Conservation (phyloP, 306 rosid species). For the Dalbergia cultrata region DNA sequence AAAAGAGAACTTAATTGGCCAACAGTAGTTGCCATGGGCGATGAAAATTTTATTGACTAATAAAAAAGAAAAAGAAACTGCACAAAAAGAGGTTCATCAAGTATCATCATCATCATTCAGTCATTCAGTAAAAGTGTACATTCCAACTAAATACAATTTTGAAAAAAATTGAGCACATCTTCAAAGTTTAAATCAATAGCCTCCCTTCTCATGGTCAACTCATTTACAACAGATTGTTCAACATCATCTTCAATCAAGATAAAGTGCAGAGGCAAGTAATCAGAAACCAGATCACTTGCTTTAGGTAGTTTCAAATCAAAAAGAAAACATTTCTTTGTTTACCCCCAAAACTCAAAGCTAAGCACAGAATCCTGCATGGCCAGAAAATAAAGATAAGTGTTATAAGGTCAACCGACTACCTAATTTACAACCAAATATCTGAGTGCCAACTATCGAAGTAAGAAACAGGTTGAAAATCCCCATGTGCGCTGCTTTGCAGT, state of each 20-base stretch:
- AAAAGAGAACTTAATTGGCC: not conserved
- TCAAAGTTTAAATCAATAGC: not conserved
- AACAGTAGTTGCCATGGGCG: no score
- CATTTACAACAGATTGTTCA: not conserved
- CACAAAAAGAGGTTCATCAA: not conserved
- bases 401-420: constrained; percentile 10
- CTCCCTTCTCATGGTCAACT: not conserved
- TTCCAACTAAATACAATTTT: not conserved
- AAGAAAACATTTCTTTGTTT: not conserved
- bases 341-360: constrained; percentile 14
- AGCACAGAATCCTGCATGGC: constrained; percentile 1
- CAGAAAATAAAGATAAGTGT: constrained; percentile 7
- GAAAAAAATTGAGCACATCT: not conserved
- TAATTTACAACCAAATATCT: constrained; percentile 3
- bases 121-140: not conserved
- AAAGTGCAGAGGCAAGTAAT: not conserved
- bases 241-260: not conserved
- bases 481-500: constrained; percentile 3
- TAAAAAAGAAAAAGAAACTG: no score
- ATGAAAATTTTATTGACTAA: no score
- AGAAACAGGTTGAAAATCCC: constrained; percentile 6
- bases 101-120: not conserved
- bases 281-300: not conserved
- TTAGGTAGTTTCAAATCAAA: not conserved
- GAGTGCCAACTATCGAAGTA: not conserved